Base-by-base conservation (phyloP, 768 basidiomycete species). In the Pulveroboletus sp. region DNA sequence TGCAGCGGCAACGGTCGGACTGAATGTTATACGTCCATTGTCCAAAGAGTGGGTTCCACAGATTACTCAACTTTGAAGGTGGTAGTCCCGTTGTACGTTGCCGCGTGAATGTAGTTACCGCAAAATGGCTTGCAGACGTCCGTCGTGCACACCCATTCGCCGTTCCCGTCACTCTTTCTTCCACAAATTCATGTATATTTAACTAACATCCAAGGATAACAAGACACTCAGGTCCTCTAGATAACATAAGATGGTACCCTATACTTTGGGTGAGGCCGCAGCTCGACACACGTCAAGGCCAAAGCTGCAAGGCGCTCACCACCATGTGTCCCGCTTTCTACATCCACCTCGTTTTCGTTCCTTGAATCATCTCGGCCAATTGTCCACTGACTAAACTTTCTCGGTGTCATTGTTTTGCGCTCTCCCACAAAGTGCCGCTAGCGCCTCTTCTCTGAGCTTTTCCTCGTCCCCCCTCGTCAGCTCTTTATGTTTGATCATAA, bases 401-500 rank as follows among this genome's bases (percentile, higher is more conserved):
- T 49, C 54, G 14, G 37, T 14, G 14, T 6, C 6, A 15, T 39
- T 8, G 8, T 11, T n/a, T 33, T 33, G 10, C 30, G 26, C 31
- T 46, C 45, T 30, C 10, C 8, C 38, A 0, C 26, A 26, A 36
- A 58, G 48, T 10, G 43, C 41, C 8, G 43, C 40, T 50, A 61
- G 64, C 11, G 73, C 75, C 45, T 72, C 65, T 32, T 73, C 71
- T 51, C 71, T 72, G n/a, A 80, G 66, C 47, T 66, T 59, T 15
- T 73, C 75, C 31, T 84, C 82, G 59, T 85, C 85, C 2, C 63
- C 75, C 33, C 83, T 67, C 31, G 74, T 78, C 33, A 88, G 67
- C 27, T 84, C 77, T 49, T 79, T 76, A 54, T 82, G 79, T 50
- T 78, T 78, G 57, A 85, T 83, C 73, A 86, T 76, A 40, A 79